Conservation (phyloP, 305 asterid genomes). For the Andrographis paniculata region DNA sequence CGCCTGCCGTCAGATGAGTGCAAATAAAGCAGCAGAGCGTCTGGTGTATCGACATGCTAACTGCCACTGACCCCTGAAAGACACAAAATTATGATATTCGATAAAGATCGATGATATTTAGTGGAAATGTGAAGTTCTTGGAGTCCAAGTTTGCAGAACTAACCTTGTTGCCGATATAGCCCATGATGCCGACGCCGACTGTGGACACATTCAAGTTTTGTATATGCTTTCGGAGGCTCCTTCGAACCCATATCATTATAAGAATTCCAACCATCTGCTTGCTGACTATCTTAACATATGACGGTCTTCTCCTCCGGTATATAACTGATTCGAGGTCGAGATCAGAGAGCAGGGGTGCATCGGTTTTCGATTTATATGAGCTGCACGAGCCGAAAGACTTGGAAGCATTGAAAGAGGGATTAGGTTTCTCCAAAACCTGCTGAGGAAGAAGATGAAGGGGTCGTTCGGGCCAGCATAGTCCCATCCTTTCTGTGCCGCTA, state of each 20-base stretch:
- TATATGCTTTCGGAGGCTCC: slow-evolving; percentile 73
- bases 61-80: slow-evolving; percentile 84
- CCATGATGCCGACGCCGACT: slow-evolving; percentile 98
- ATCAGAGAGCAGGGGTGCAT: slow-evolving; percentile 42
- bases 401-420: slow-evolving; percentile 48
- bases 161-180: slow-evolving; percentile 98
- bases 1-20: slow-evolving; percentile 83
- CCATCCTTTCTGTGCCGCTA: slow-evolving; percentile 72
- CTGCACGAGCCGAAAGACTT: slow-evolving; percentile 45
- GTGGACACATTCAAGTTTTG: slow-evolving; percentile 73
- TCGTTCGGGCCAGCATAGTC: slow-evolving; percentile 94
- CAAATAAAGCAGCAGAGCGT: slow-evolving; percentile 82
- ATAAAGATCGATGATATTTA: too few species aligned
- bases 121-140: too few species aligned
- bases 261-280: slow-evolving; percentile 96
- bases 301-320: slow-evolving; percentile 67
- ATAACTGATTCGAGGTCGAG: slow-evolving; percentile 68
- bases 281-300: slow-evolving; percentile 83
- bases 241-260: slow-evolving; percentile 83
- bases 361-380: slow-evolving; percentile 36
- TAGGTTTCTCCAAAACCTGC: slow-evolving; percentile 45
- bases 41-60: slow-evolving; percentile 93
- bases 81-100: slow-evolving; percentile 2
- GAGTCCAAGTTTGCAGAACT: slow-evolving; percentile 27
- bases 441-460: slow-evolving; percentile 60